phyloP scores from a whole-genome alignment of 345 rosid genomes.

The Populus deltoides region DNA sequence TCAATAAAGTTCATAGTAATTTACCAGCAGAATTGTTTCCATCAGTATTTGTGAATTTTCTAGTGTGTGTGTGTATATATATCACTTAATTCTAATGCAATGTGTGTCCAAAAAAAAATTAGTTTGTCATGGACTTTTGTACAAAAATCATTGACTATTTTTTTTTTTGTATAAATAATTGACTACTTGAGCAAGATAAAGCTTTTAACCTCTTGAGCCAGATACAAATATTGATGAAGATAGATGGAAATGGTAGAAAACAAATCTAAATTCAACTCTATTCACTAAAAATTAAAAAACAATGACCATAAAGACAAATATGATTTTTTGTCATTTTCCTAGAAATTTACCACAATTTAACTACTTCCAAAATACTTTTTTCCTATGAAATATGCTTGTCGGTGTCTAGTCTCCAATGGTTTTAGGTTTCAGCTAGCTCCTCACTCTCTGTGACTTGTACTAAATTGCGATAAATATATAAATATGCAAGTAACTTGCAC shows the following conservation, averaged over 20 bases:
- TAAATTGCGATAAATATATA: neutral
- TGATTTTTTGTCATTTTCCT: neutral
- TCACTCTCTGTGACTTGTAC: neutral
- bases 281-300: neutral
- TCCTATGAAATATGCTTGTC: neutral
- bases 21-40: accelerated
- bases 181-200: neutral
- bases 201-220: neutral
- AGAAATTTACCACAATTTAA: neutral
- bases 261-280: neutral
- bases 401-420: neutral
- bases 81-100: no score
- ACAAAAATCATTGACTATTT: neutral
- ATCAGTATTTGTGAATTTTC: no score
- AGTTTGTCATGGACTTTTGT: neutral
- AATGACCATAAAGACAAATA: no score
- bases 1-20: no score
- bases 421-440: neutral
- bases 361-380: neutral
- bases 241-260: neutral
- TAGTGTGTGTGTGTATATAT: no score
- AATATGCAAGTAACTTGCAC: conserved; percentile 2
- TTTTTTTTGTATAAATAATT: no score
- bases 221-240: neutral
- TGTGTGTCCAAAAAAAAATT: neutral